Evolutionary conservation across 208 protist genomes (phyloP), one percentile per base, ranked within the genome.

Genomic region (Dictyostelium gargantuum): DNA sequence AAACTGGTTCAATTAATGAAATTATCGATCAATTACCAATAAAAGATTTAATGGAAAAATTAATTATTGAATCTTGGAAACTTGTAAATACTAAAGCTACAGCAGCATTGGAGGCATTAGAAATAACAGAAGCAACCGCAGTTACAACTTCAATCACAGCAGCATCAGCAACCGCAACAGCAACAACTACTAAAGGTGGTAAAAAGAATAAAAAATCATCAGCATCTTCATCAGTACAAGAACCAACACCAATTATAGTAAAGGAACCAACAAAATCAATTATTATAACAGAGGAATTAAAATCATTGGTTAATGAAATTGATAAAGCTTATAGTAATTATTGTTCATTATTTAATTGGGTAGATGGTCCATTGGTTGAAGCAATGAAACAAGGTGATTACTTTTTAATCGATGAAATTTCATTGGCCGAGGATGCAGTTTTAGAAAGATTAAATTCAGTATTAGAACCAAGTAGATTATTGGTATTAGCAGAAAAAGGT

Each of bases 371-470:
- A 9, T 96, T 99, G 6, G 98, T 99, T 23, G 91, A 98, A 80
- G 98, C 99, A 80, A 99, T 99, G 99, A 94, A 98, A 13, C 48
- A 97, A n/a, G 99, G 99, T 42, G 94, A 99, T 85, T 94, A 99
- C 48, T 98, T 99, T 80, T 95, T 99, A 11, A 97, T 99, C 50
- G 99, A 99, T 96, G 99, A 99, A 96, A 99, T 99, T 80, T 99
- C 98, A 8, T 96, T 99, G 5, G 99, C 99, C 9, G 99, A 99
- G 80, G 99, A 99, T 95, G 98, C 99, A 19, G 99, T 99, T 29
- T 95, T 99, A 29, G 99, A 99, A 96, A 95, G 99, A 42, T 94
- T 99, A 26, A 99, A 99, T 97, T 99, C 98, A 92, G 99, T 99
- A 3, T 97, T 99, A 6, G 99, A 99, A 95, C 98, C 98, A 15